Evolutionary conservation across 306 rosid genomes (phyloP), one percentile per base, ranked within the genome.

Genomic region (Vicia faba): DNA sequence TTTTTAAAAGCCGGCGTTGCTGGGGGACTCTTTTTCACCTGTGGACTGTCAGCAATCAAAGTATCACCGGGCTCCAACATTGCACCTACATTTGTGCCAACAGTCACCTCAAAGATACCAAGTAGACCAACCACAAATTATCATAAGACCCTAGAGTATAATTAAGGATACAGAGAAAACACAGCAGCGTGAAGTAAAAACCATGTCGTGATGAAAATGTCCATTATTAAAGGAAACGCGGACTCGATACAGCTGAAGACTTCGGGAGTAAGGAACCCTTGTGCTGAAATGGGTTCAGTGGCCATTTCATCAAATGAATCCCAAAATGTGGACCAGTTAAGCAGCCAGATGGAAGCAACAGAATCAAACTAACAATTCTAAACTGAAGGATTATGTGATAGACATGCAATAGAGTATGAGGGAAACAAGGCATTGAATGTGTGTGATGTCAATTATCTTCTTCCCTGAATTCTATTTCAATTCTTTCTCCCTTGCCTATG

Each of bases 1-100:
- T 90, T 93, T 84, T 90, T 93, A 75, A 72, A 86, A 38, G 88
- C 71, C 26, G 95, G 88, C 51, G 91, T 80, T 61, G 91, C 73
- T 38, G 87, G 80, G 12, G 84, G 91, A 62, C 76, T 83, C 78
- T 86, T 92, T 80, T 79, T 89, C 29, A 46, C 72, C 68, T 76
- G 84, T 74, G 77, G 78, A 74, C 72, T 78, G 4, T 80, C 28
- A 33, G 68, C 64, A 41, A 63, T 70, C 51, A 16, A 76, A 79
- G 74, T 62, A 81, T 69, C 79, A 25, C 10, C 68, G 11, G 74
- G 75, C 67, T 84, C 90, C 70, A 60, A 39, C 70, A 70, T 65
- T 23, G 71, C 58, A 75, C 85, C 89, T 78, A 72, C 43, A 76
- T 63, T 73, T 58, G 44, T 31, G 54, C 78, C 70, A 70, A 75